Evolutionary conservation across 805 yeast genomes (phyloP), one percentile per base, ranked within the genome.

Genomic region (Candida vaughaniae): DNA sequence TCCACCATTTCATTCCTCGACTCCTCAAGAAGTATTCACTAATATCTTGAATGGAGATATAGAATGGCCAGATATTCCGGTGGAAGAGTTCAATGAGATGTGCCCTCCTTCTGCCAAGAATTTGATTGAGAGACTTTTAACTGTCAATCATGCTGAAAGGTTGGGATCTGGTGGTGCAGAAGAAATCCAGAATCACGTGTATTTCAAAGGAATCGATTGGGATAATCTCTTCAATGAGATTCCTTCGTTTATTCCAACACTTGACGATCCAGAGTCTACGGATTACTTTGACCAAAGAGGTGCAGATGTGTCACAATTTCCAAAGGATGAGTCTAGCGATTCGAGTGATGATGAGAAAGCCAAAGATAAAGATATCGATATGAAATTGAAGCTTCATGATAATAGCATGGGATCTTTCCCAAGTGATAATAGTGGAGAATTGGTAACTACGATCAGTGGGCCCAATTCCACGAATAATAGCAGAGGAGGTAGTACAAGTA

Each of bases 241-340:
- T 23, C 89, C 93, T 0, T 78, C 95, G 0, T 93, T 93, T 62
- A 80, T 89, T 6, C 99, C 99, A 0, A 64, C 66, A 9, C 64
- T 77, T 6, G 86, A 80, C 5, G 75, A 87, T 49, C 95, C 96
- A 0, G 95, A 85, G 51, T 80, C 81, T 32, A 90, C 97, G 0
- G 95, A 88, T 36, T 91, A 93, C 54, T 93, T 91, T 60, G 99
- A 93, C 51, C 48, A 73, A 4, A 76, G 99, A 51, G 99, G 99
- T 3, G 98, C 96, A 0, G 79, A 73, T 8, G 62, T 85, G 52
- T 69, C 76, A 4, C 77, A 74, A 36, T 83, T 85, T 39, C 81
- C 84, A 0, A 52, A 61, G 31, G 73, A 68, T 28, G 76, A 69
- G 27, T 64, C 63, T 9, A 16, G 23, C 15, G 66, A 55, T 29